Evolutionary conservation across 768 basidiomycete species (phyloP).

Genomic region (Suillus brevipes): DNA sequence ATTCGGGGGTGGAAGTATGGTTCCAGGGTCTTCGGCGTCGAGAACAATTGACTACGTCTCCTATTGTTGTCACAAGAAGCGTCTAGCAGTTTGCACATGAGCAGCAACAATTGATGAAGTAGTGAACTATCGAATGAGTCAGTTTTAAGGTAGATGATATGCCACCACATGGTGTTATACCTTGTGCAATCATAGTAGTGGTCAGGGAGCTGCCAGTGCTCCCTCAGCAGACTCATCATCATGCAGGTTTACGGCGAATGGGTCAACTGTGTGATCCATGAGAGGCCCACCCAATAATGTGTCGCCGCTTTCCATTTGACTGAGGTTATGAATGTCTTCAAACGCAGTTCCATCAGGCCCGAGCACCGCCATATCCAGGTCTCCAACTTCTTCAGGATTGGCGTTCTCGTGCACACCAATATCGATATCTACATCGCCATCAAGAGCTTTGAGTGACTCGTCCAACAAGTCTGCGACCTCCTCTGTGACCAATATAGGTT

Average conservation of each 20-base stretch:
- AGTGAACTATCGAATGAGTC: neutral
- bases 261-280: constrained; percentile 61
- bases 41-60: neutral
- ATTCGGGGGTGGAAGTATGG: neutral
- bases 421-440: constrained; percentile 44
- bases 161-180: neutral
- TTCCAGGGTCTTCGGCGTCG: neutral
- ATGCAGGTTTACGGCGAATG: constrained; percentile 42
- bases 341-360: constrained; percentile 65
- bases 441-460: constrained; percentile 57
- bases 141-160: neutral
- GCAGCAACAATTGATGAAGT: neutral
- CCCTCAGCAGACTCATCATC: neutral
- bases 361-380: constrained; percentile 62
- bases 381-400: constrained; percentile 40
- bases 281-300: constrained; percentile 57
- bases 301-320: constrained; percentile 55
- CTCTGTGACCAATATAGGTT: constrained; percentile 42
- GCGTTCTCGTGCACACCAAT: constrained; percentile 36
- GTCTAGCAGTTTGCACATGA: neutral
- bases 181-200: neutral
- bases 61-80: neutral
- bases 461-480: constrained; percentile 47
- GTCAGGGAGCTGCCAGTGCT: neutral
- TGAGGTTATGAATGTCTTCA: constrained; percentile 52